phyloP scores from a whole-genome alignment of 306 rosid species.

The Dicorynia guianensis region DNA sequence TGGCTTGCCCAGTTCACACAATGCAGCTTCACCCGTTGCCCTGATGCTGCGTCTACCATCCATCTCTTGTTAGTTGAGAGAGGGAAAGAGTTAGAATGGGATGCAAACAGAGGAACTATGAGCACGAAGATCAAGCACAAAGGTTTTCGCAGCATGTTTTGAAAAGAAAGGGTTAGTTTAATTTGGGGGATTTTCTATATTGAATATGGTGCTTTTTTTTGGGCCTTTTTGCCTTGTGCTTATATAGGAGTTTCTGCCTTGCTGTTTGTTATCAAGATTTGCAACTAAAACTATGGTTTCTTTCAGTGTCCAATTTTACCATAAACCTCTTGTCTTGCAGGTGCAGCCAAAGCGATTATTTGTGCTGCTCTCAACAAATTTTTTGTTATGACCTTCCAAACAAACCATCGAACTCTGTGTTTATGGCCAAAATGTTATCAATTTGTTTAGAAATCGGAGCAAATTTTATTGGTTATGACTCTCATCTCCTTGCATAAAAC shows the following conservation, averaged over 20 bases:
- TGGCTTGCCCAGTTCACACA: conserved; percentile 54
- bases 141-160: conserved; percentile 24
- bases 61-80: conserved; percentile 55
- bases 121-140: conserved; percentile 1
- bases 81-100: conserved; percentile 35
- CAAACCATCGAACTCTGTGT: background rate
- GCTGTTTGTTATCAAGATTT: conserved; percentile 7
- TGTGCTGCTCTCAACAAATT: background rate
- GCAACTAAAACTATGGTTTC: background rate
- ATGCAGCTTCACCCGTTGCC: conserved; percentile 46
- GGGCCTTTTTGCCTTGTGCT: background rate
- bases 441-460: too few species aligned
- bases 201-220: background rate
- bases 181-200: background rate
- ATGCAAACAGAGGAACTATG: conserved; percentile 5
- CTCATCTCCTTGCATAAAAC: background rate
- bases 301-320: background rate
- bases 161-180: too few species aligned
- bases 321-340: background rate
- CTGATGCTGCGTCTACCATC: conserved; percentile 41
- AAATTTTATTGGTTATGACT: background rate
- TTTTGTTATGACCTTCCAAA: background rate
- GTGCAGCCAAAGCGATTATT: background rate
- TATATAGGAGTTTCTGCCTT: background rate
- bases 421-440: too few species aligned